phyloP scores from a whole-genome alignment of 306 rosid genomes.

The Malus domestica region ASM211411v1 NC_041803.1:865001-865500 shows the following conservation, averaged over 20 bases:
- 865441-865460: constrained; percentile 77
- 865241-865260: background rate
- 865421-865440: constrained; percentile 69
- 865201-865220: background rate
- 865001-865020: background rate
- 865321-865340: background rate
- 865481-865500: constrained; percentile 81
- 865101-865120: background rate
- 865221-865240: background rate
- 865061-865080: background rate
- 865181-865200: background rate
- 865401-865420: constrained; percentile 12
- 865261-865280: background rate
- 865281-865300: background rate
- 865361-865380: constrained; percentile 6
- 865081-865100: background rate
- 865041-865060: background rate
- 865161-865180: background rate
- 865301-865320: background rate
- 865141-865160: background rate
- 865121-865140: background rate
- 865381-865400: constrained; percentile 40
- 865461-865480: constrained; percentile 86
- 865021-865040: background rate
- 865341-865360: background rate